Evolutionary conservation across 805 yeast genomes (phyloP).

Genomic region (Cyberlindnera misumaiensis): DNA sequence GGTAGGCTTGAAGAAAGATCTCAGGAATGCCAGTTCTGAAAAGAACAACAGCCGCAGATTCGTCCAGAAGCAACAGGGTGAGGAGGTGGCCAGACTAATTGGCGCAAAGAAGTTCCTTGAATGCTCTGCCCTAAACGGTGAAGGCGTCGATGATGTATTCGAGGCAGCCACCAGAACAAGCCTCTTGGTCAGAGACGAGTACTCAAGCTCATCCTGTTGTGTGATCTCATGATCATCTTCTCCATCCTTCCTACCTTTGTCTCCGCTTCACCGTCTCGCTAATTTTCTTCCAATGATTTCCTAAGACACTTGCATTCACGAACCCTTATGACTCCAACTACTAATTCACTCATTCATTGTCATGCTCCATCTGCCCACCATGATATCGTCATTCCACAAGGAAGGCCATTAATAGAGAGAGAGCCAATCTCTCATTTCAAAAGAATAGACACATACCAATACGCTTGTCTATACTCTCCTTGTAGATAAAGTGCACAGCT

Average conservation of each 20-base stretch:
- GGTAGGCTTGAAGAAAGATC: constrained; percentile 81
- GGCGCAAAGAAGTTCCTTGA: constrained; percentile 83
- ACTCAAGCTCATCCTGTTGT: constrained; percentile 36
- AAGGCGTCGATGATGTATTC: constrained; percentile 90
- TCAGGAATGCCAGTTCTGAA: constrained; percentile 41
- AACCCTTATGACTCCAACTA: too few relatives aligned
- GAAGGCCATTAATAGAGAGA: not conserved
- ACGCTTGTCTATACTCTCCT: not conserved
- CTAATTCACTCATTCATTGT: not conserved
- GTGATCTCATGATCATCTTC: constrained; percentile 22
- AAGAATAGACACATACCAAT: not conserved
- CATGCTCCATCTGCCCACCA: not conserved
- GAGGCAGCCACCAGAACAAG: constrained; percentile 87
- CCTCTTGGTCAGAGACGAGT: constrained; percentile 46
- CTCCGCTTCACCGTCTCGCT: too few relatives aligned
- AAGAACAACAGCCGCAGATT: constrained; percentile 31
- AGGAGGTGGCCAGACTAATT: constrained; percentile 63
- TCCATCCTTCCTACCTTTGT: not conserved
- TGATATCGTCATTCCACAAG: too few relatives aligned
- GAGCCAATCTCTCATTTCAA: too few relatives aligned
- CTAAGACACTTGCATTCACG: too few relatives aligned
- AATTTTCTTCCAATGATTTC: too few relatives aligned
- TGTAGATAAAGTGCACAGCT: too few relatives aligned
- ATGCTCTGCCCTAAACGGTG: constrained; percentile 89
- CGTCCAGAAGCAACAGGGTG: constrained; percentile 53